Conservation (phyloP, 495 filamentous ascomycete genomes). For the Aspergillus panamensis region DNA sequence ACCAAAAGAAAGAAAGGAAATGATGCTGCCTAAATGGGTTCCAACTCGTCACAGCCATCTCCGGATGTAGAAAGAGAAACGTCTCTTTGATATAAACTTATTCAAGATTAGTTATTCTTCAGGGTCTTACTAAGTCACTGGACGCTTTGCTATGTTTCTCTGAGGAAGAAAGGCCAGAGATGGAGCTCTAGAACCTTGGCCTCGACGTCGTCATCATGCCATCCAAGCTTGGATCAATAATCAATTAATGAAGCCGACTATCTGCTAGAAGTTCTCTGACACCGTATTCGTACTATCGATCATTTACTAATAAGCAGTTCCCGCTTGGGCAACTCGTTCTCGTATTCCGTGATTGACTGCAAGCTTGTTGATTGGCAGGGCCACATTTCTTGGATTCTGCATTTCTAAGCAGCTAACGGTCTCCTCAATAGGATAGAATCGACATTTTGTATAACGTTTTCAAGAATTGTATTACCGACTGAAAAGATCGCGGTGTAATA, state of each 20-base stretch:
- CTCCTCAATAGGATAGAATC: no score
- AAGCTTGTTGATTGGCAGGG: neutral
- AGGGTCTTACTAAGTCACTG: no score
- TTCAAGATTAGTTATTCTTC: no score
- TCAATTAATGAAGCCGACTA: neutral
- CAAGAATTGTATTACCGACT: no score
- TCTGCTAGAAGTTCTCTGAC: neutral
- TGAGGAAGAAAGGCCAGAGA: neutral
- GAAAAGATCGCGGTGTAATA: no score
- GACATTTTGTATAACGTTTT: no score
- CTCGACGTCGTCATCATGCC: neutral
- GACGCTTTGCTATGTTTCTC: neutral
- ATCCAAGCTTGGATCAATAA: neutral
- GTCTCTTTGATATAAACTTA: neutral
- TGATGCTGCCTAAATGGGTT: slow-evolving; percentile 1
- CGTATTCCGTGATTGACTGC: neutral
- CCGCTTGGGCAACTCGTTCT: neutral
- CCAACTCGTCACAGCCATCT: neutral
- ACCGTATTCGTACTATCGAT: slow-evolving; percentile 10
- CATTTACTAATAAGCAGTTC: neutral
- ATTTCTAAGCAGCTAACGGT: no score
- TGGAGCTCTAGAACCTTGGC: no score
- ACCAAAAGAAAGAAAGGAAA: neutral
- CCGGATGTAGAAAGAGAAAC: neutral
- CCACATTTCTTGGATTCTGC: neutral